These are phyloP conservation scores for Alternaria infectoria DNA, from an alignment of 2,329 filamentous ascomycete species.

Conservation along the genomic window DNA sequence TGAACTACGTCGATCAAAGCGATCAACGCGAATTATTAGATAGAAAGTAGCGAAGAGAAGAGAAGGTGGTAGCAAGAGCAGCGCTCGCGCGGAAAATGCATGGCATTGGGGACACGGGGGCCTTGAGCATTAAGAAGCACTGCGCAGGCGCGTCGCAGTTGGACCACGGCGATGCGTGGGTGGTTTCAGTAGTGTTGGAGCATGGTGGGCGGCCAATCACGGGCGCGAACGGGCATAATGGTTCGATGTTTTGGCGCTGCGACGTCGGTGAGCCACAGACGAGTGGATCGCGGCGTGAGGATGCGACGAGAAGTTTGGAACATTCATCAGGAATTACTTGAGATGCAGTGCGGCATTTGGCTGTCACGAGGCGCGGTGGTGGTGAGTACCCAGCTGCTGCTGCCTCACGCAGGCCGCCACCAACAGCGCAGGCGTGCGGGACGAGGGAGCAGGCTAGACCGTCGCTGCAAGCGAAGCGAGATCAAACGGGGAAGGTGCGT, in stretches of 20 bases:
- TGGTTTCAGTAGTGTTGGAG: constrained; percentile 47
- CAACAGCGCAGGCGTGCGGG: constrained; percentile 8
- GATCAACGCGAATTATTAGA: constrained; percentile 33
- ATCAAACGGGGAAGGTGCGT: constrained; percentile 22
- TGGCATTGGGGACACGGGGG: constrained; percentile 31
- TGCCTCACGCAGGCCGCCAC: constrained; percentile 12
- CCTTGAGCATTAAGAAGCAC: constrained; percentile 44
- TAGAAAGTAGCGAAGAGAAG: constrained; percentile 39
- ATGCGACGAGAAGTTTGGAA: neutral
- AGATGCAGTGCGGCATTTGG: neutral
- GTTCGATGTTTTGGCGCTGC: constrained; percentile 38
- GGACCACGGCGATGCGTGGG: constrained; percentile 34
- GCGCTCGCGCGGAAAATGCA: constrained; percentile 33
- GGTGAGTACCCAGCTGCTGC: constrained; percentile 8
- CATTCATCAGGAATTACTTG: neutral
- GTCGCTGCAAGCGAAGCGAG: constrained; percentile 16
- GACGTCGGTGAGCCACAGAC: constrained; percentile 16
- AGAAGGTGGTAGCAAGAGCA: constrained; percentile 28
- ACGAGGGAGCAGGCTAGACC: constrained; percentile 16
- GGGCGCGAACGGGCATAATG: constrained; percentile 16
- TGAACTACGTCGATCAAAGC: constrained; percentile 37
- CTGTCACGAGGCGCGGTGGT: constrained; percentile 6
- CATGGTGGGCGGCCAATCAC: constrained; percentile 39
- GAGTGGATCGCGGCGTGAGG: constrained; percentile 1
- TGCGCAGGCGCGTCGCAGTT: constrained; percentile 42